phyloP scores from a whole-genome alignment of 148 eudicot genomes.

The Rheum nobile region DNA sequence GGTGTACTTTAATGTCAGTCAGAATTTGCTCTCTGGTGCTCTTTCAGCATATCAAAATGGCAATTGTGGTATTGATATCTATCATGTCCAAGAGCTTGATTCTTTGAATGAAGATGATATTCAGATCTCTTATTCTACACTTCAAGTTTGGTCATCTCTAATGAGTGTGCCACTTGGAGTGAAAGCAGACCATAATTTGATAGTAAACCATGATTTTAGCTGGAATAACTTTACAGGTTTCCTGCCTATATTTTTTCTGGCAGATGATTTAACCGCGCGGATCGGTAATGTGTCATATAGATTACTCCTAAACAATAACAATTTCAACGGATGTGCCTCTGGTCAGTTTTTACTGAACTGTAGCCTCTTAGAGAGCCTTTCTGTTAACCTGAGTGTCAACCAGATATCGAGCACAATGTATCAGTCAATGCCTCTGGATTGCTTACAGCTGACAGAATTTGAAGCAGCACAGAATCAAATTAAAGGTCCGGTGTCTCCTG shows the following conservation, averaged over 20 bases:
- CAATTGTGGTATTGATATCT: slow-evolving; percentile 14
- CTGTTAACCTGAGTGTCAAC: slow-evolving; percentile 38
- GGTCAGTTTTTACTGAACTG: slow-evolving; percentile 23
- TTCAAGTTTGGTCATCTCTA: slow-evolving; percentile 16
- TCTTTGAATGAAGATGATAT: slow-evolving; percentile 23
- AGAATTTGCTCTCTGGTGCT: slow-evolving; percentile 28
- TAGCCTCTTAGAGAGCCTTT: slow-evolving; percentile 22
- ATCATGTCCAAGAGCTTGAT: slow-evolving; percentile 13
- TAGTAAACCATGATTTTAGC: slow-evolving; percentile 38
- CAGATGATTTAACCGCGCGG: slow-evolving; percentile 13
- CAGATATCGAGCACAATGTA: slow-evolving; percentile 27
- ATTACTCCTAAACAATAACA: slow-evolving; percentile 28
- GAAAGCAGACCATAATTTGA: slow-evolving; percentile 6
- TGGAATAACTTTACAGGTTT: slow-evolving; percentile 33
- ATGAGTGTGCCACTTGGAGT: slow-evolving; percentile 9
- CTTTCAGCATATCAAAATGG: slow-evolving; percentile 16
- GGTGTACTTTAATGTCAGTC: slow-evolving; percentile 36
- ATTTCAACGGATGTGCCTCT: slow-evolving; percentile 31
- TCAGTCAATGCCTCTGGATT: slow-evolving; percentile 21
- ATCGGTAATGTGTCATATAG: slow-evolving; percentile 13
- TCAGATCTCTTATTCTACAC: slow-evolving; percentile 18
- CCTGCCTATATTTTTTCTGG: slow-evolving; percentile 26
- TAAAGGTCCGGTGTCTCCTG: slow-evolving; percentile 25
- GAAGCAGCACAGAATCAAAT: slow-evolving; percentile 39
- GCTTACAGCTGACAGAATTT: slow-evolving; percentile 27